Base-by-base conservation (phyloP, 1,284 basidiomycete genomes). In the Tilletia horrida region DNA sequence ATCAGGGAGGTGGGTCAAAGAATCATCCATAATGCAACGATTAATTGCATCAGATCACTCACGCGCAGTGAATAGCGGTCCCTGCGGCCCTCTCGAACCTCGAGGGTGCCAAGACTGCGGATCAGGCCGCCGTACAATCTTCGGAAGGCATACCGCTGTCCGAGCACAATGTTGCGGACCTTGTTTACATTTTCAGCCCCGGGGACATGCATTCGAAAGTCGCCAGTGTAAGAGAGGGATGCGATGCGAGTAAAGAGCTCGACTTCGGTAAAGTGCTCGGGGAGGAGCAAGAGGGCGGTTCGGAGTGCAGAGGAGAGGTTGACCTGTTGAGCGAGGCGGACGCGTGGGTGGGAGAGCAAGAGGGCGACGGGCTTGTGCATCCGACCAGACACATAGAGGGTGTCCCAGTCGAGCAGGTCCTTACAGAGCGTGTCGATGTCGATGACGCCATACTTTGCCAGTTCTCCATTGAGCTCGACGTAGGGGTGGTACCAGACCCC, bases 391-490 rank as follows among this genome's bases (percentile, higher is more conserved):
- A 97, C 88, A 83, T 99, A 99, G 8, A 98, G 86, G 21, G 92
- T 89, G 55, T 89, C 87, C 95, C 96, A 99, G 77, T 92, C 91
- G 50, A 94, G 85, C 48, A 98, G 84, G 81, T 99, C 96, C 0
- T 88, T 86, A 74, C 91, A 92, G 35, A 99, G 86, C 67, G 89
- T 89, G 75, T 95, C 91, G 8, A 96, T 87, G 0, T 91, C 92
- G 42, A 95, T 93, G 29, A 97, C 89, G n/a, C 95, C 95, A 82
- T 99, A 99, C 84, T 99, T 99, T 84, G 97, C 91, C 63, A 87
- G 89, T 91, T 96, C 77, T 14, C 73, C 75, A 7, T 72, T 70
- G 21, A 75, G 59, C 63, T 47, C 64, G 66, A 81, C 71, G 63
- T 81, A 81, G 3, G 80, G 80, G 29, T 77, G 72, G 71, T 81